Conservation (phyloP, 2,329 filamentous ascomycete genomes). For the Rasamsonia emersonii region DNA sequence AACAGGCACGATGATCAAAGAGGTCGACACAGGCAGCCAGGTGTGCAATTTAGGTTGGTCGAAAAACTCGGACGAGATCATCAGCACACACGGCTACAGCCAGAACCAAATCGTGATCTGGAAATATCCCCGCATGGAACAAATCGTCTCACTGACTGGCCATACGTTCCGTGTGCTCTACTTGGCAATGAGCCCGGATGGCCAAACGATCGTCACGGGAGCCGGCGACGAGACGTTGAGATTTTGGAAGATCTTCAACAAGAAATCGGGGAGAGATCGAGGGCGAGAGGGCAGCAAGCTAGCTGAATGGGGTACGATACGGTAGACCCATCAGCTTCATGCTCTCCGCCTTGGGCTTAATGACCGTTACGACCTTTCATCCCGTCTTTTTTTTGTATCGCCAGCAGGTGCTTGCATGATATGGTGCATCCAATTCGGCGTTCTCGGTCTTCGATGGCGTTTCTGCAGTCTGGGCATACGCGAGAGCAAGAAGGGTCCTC, state of each 20-base stretch:
- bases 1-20: conserved; percentile 70
- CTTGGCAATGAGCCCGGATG: conserved; percentile 93
- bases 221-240: conserved; percentile 91
- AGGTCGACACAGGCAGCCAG: conserved; percentile 93
- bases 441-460: conserved; percentile 19
- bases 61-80: conserved; percentile 95
- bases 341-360: not conserved
- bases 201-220: conserved; percentile 85
- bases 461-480: conserved; percentile 14
- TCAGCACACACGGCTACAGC: conserved; percentile 92
- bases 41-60: conserved; percentile 99
- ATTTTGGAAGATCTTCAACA: conserved; percentile 95
- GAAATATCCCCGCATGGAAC: conserved; percentile 98
- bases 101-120: conserved; percentile 99
- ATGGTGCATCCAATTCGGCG: conserved; percentile 26
- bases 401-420: too few species aligned
- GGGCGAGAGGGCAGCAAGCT: conserved; percentile 60
- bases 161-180: conserved; percentile 96
- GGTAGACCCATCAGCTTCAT: conserved; percentile 29
- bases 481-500: conserved; percentile 12
- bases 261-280: conserved; percentile 60
- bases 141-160: conserved; percentile 88
- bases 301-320: conserved; percentile 76
- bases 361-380: not conserved
- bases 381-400: too few species aligned